Percentiles rank a stretch among this genome's conserved stretches.
These are phyloP conservation scores for Cyclocybe cylindracea DNA, from an alignment of 768 basidiomycete genomes.

Conservation along the genomic window DNA sequence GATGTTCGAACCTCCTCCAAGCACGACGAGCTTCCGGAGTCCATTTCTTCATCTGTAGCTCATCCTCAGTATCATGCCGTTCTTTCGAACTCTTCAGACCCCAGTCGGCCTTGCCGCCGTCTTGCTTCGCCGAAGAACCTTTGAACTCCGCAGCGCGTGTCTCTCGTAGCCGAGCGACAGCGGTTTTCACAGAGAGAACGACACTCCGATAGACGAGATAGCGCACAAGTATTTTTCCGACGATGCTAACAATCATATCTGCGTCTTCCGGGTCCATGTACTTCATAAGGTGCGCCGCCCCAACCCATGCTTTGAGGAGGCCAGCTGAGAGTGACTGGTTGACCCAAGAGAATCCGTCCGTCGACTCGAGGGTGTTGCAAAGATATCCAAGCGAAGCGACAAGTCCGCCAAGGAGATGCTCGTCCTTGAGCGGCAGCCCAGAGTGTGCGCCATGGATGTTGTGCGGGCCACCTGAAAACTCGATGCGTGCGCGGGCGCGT, in stretches of 20 bases:
- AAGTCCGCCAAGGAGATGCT: constrained; percentile 23
- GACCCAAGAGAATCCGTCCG: constrained; percentile 40
- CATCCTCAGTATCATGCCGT: constrained; percentile 10
- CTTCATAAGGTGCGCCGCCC: constrained; percentile 25
- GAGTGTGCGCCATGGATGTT: background rate
- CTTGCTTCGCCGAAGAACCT: background rate
- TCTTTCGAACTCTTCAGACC: constrained; percentile 12
- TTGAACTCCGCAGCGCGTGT: background rate
- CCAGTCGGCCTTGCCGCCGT: constrained; percentile 16
- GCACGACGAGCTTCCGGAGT: constrained; percentile 16
- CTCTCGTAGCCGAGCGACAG: constrained; percentile 21
- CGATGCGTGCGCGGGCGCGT: background rate
- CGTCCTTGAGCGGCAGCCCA: background rate
- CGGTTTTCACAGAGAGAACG: constrained; percentile 27
- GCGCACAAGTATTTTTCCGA: constrained; percentile 28
- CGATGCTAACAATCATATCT: constrained; percentile 25
- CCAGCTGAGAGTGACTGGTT: constrained; percentile 31
- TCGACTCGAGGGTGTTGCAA: constrained; percentile 34
- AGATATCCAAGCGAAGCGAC: constrained; percentile 31
- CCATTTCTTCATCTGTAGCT: background rate
- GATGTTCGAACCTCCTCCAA: constrained; percentile 26
- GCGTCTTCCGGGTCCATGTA: constrained; percentile 29
- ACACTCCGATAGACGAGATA: constrained; percentile 42
- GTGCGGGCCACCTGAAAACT: background rate
- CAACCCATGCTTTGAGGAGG: constrained; percentile 29